These are phyloP conservation scores for Kazachstania sp. DNA, from an alignment of 1,139 yeast genomes.

Conservation along the genomic window DNA sequence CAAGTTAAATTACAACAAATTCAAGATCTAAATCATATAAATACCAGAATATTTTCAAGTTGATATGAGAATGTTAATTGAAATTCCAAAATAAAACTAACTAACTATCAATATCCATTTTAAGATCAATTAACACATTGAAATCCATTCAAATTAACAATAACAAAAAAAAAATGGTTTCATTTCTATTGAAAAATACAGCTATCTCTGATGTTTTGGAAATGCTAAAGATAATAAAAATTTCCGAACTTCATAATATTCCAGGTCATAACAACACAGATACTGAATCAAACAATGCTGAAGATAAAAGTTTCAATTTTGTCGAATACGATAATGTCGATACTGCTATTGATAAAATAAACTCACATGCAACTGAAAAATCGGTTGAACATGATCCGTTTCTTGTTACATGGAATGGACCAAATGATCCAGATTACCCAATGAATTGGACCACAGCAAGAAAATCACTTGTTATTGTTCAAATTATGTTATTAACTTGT, in stretches of 20 bases:
- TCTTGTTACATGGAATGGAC: constrained; percentile 30
- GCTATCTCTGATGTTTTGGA: constrained; percentile 8
- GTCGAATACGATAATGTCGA: neutral
- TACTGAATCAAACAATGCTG: neutral
- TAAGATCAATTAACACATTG: no score
- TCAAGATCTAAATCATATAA: no score
- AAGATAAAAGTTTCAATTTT: neutral
- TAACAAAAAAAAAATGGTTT: neutral
- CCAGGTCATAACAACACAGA: neutral
- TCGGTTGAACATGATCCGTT: constrained; percentile 40
- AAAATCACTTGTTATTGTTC: constrained; percentile 35
- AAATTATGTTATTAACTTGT: constrained; percentile 40
- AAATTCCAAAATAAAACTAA: no score
- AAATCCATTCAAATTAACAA: neutral
- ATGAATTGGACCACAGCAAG: constrained; percentile 42
- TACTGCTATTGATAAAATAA: neutral
- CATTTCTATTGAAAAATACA: constrained; percentile 7
- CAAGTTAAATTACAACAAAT: no score
- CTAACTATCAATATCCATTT: no score
- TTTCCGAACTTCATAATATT: neutral
- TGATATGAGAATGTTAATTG: no score
- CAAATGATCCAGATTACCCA: constrained; percentile 50
- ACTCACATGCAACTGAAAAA: neutral
- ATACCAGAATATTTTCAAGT: no score
- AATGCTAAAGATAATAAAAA: constrained; percentile 2